Evolutionary conservation across 306 rosid species (phyloP), one percentile per base, ranked within the genome.

Genomic region (Spatholobus suberectus): DNA sequence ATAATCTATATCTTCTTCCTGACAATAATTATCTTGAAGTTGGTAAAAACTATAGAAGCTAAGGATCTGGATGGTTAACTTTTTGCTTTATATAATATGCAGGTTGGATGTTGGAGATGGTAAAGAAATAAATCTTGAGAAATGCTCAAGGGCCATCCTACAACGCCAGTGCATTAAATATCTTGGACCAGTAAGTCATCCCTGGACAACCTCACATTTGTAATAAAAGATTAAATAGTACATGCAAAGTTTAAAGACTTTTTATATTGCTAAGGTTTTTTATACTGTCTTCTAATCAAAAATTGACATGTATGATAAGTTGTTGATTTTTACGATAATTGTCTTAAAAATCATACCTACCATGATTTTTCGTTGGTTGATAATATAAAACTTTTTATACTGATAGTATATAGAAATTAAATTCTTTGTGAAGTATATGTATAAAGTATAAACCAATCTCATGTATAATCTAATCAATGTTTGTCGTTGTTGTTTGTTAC

Each of bases 21-120:
- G 3, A 20, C 21, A 73, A 2, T 21, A 20, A 20, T 9, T 24
- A 66, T 63, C 43, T 35, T 66, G 73, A 9, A 54, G 61, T 7
- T 67, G 27, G 62, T 4, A 73, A 62, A 43, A 44, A 12, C 62
- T 44, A 27, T 20, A 67, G 38, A 58, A 57, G 18, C 32, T 20
- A 68, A 73, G 62, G 44, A 73, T 84, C 37, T 62, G 27, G 75
- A 23, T 65, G 34, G 32, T 40, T 74, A 47, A 80, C 66, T 85
- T 37, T 37, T 34, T 26, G 0, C 27, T 61, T 71, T 47, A 27
- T 47, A 27, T 69, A 12, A 72, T 76, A 51, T 82, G 70, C 65
- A 96, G 99, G 99, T 67, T 96, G 86, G 99, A 94, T 83, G 81
- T 92, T 59, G 99, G 99, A 85, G 94, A 92, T 80, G 98, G 99